Percentiles rank a stretch among this genome's conserved stretches.
Evolutionary conservation across 768 basidiomycete genomes (phyloP).

Genomic region (Tephrocybe sp.): DNA sequence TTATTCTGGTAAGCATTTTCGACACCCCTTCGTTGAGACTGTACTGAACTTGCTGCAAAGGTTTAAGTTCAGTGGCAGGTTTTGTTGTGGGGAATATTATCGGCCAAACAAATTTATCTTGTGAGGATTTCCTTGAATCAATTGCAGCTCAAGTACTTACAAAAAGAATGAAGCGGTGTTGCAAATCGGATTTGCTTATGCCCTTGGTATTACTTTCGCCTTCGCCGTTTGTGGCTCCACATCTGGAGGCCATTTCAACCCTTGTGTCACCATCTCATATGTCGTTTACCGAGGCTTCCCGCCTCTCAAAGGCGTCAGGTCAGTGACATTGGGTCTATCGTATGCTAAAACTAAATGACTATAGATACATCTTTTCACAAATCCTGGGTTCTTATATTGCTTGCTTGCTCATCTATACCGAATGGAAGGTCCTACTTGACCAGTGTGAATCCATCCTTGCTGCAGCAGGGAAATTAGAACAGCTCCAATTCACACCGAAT

Average conservation of each 20-base stretch:
- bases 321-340: neutral
- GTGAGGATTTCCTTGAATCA: conserved; percentile 30
- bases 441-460: conserved; percentile 27
- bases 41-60: conserved; percentile 22
- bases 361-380: conserved; percentile 64
- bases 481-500: conserved; percentile 31
- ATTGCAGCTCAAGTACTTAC: neutral
- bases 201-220: conserved; percentile 58
- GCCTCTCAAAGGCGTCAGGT: conserved; percentile 47
- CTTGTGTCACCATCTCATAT: conserved; percentile 53
- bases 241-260: conserved; percentile 66
- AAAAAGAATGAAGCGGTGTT: conserved; percentile 36
- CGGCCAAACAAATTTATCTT: conserved; percentile 40
- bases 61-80: conserved; percentile 53
- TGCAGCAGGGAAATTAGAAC: conserved; percentile 20
- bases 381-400: conserved; percentile 64
- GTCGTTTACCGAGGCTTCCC: conserved; percentile 59
- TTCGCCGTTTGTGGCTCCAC: conserved; percentile 46
- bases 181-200: conserved; percentile 57
- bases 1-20: conserved; percentile 36
- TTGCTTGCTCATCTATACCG: conserved; percentile 54
- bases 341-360: neutral
- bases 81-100: conserved; percentile 45
- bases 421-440: conserved; percentile 52
- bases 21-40: neutral